Evolutionary conservation across 306 rosid genomes (phyloP).

Genomic region (Vigna trinervia): DNA sequence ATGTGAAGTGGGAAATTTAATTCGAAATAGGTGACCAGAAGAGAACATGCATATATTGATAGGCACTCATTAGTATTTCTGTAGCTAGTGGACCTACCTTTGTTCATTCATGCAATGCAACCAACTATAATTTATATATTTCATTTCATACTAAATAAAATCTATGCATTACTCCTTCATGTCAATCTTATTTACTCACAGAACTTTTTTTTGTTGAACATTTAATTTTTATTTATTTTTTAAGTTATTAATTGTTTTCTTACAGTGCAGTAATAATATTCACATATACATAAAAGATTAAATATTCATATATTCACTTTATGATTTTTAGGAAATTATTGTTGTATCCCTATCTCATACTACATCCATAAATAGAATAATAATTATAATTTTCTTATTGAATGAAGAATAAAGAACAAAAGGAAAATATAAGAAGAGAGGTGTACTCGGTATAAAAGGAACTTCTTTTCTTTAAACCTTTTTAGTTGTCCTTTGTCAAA

Average conservation of each 20-base stretch:
- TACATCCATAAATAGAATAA: too few relatives aligned
- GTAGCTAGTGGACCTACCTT: neutral
- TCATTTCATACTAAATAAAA: too few relatives aligned
- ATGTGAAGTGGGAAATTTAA: neutral
- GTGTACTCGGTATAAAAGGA: slow-evolving; percentile 5
- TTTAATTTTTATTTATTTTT: too few relatives aligned
- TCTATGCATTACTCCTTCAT: neutral
- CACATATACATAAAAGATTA: neutral
- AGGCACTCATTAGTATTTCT: slow-evolving; percentile 18
- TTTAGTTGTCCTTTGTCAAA: slow-evolving; percentile 38
- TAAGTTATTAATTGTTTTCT: too few relatives aligned
- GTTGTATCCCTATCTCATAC: too few relatives aligned
- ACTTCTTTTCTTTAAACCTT: slow-evolving; percentile 1
- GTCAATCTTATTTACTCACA: too few relatives aligned
- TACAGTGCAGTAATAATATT: too few relatives aligned
- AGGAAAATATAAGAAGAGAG: neutral
- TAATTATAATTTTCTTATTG: too few relatives aligned
- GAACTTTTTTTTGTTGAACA: too few relatives aligned
- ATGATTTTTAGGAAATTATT: too few relatives aligned
- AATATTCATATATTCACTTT: too few relatives aligned
- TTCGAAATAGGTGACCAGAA: slow-evolving; percentile 35
- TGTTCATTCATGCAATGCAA: neutral
- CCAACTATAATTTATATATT: neutral
- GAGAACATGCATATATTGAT: slow-evolving; percentile 39
- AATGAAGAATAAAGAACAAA: too few relatives aligned